These are phyloP conservation scores for Boechera stricta DNA, from an alignment of 345 rosid genomes.

Conservation along the genomic window DNA sequence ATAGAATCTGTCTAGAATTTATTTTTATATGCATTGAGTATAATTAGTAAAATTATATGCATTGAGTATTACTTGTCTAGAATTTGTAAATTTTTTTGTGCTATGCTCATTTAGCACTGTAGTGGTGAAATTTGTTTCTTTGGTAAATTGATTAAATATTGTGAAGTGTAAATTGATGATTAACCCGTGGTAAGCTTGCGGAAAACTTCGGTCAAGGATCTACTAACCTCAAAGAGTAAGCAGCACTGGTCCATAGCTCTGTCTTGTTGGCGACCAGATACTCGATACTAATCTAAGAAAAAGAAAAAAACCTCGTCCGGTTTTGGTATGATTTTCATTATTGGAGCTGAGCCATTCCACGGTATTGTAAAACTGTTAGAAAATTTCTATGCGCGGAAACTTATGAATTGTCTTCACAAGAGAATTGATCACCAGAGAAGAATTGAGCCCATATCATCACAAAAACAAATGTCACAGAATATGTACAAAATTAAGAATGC, in stretches of 20 bases:
- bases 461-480: slow-evolving; percentile 5
- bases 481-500: slow-evolving; percentile 34
- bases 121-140: neutral
- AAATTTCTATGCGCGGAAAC: too few relatives aligned
- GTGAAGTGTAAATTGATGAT: neutral
- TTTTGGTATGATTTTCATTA: neutral
- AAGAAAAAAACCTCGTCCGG: neutral
- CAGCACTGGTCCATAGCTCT: neutral
- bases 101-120: neutral
- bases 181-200: neutral
- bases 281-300: neutral
- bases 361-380: neutral
- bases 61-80: neutral
- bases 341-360: slow-evolving; percentile 4
- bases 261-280: neutral
- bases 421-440: too few relatives aligned
- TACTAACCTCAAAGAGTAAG: neutral
- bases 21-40: neutral
- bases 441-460: too few relatives aligned
- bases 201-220: neutral
- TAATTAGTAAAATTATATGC: neutral
- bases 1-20: neutral
- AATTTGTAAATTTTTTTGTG: neutral
- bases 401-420: too few relatives aligned
- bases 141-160: neutral